Conservation (phyloP, 768 basidiomycete genomes). For the Boletus sensibilis region DNA sequence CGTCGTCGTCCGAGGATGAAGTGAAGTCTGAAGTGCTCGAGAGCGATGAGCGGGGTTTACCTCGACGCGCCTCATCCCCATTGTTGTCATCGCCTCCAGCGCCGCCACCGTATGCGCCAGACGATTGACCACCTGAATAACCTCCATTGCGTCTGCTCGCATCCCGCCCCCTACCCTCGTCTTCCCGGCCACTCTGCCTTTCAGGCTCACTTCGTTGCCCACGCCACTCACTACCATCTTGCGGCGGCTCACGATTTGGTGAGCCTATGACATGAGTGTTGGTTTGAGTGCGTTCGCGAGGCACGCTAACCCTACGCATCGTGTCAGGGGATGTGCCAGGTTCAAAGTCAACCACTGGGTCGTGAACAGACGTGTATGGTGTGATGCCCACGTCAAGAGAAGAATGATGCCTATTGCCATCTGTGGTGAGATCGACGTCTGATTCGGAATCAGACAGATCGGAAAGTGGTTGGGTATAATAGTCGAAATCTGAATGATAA, state of each 20-base stretch:
- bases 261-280: not conserved
- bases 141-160: conserved; percentile 11
- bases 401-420: conserved; percentile 3
- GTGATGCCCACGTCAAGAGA: conserved; percentile 14
- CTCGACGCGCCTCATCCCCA: conserved; percentile 36
- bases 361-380: conserved; percentile 22
- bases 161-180: conserved; percentile 8
- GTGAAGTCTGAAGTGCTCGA: conserved; percentile 36
- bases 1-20: conserved; percentile 46
- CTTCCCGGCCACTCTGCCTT: conserved; percentile 17
- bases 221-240: conserved; percentile 21
- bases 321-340: conserved; percentile 46
- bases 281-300: not conserved
- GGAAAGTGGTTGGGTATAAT: conserved; percentile 33
- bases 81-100: conserved; percentile 40
- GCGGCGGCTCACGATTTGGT: conserved; percentile 9
- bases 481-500: conserved; percentile 38
- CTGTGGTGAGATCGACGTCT: conserved; percentile 13
- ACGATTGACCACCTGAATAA: conserved; percentile 19
- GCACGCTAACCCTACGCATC: conserved; percentile 16
- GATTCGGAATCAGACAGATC: conserved; percentile 33
- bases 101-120: conserved; percentile 28
- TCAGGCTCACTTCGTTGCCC: conserved; percentile 14
- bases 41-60: conserved; percentile 29
- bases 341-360: conserved; percentile 31